These are phyloP conservation scores for Luvunga scandens DNA, from an alignment of 345 rosid species.

Conservation along the genomic window DNA sequence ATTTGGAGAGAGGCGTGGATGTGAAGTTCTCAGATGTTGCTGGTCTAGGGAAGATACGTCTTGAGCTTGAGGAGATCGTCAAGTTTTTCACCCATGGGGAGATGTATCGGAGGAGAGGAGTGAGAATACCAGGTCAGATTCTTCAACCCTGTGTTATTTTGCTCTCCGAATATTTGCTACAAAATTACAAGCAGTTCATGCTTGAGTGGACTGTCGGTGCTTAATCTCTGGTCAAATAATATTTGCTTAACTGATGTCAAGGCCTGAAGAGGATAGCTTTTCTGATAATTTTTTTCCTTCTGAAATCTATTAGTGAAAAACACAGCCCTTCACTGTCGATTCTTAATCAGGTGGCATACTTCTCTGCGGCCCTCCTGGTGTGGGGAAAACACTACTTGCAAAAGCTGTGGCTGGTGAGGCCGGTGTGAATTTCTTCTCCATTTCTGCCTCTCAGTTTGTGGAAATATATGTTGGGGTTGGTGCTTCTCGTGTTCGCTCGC, in stretches of 20 bases:
- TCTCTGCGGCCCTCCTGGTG: conserved; percentile 95
- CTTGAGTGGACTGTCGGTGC: neutral
- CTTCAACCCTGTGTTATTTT: conserved; percentile 6
- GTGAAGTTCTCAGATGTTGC: conserved; percentile 92
- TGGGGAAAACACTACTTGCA: conserved; percentile 87
- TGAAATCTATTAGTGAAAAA: neutral
- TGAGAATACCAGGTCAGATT: conserved; percentile 76
- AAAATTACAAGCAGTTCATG: neutral
- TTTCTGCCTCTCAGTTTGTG: conserved; percentile 96
- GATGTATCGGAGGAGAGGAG: conserved; percentile 92
- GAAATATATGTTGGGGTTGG: conserved; percentile 97
- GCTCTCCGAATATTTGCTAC: neutral
- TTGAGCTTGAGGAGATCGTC: conserved; percentile 93
- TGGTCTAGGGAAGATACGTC: conserved; percentile 91
- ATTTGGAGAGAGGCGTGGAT: conserved; percentile 82
- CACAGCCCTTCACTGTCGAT: neutral
- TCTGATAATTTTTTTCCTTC: neutral
- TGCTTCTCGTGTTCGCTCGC: conserved; percentile 91
- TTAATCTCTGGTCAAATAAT: neutral
- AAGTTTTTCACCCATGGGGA: conserved; percentile 97
- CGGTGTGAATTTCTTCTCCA: conserved; percentile 93
- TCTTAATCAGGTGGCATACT: conserved; percentile 79
- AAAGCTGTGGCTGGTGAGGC: conserved; percentile 99
- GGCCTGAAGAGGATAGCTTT: neutral
- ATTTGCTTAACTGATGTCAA: neutral